Evolutionary conservation across 495 filamentous ascomycete genomes (phyloP).

Genomic region (Aspergillus diversus): DNA sequence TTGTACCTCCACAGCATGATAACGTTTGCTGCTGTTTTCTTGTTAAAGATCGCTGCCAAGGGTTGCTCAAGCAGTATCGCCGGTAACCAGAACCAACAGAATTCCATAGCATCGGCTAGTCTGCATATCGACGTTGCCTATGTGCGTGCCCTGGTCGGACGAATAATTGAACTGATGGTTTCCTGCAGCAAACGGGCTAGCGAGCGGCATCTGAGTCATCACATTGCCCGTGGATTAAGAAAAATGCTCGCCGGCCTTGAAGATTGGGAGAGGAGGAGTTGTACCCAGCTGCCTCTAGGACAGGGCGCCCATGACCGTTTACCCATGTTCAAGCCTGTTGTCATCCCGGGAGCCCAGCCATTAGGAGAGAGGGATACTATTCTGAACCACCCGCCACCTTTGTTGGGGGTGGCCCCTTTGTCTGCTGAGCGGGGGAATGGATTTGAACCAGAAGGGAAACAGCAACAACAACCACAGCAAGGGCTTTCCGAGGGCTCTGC

Average conservation of each 20-base stretch:
- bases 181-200: slow-evolving; percentile 52
- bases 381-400: slow-evolving; percentile 43
- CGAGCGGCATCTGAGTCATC: slow-evolving; percentile 57
- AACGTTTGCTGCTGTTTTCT: slow-evolving; percentile 58
- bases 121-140: slow-evolving; percentile 45
- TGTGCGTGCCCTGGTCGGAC: slow-evolving; percentile 49
- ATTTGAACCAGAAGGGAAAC: slow-evolving; percentile 34
- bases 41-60: slow-evolving; percentile 56
- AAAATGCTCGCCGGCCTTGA: slow-evolving; percentile 56
- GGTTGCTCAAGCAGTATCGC: slow-evolving; percentile 40
- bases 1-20: slow-evolving; percentile 62
- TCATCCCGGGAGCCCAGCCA: slow-evolving; percentile 45
- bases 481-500: slow-evolving; percentile 50
- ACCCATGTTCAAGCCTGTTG: slow-evolving; percentile 45
- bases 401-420: slow-evolving; percentile 48
- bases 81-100: slow-evolving; percentile 34
- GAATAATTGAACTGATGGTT: slow-evolving; percentile 51
- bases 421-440: slow-evolving; percentile 49
- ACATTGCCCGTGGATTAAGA: slow-evolving; percentile 54
- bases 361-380: slow-evolving; percentile 48
- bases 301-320: slow-evolving; percentile 30
- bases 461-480: slow-evolving; percentile 35
- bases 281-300: slow-evolving; percentile 26
- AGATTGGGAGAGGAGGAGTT: slow-evolving; percentile 49
- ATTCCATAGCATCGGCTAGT: slow-evolving; percentile 51